Base-by-base conservation (phyloP, 148 eudicot species). In the Amaranthus hypochondriacus region DNA sequence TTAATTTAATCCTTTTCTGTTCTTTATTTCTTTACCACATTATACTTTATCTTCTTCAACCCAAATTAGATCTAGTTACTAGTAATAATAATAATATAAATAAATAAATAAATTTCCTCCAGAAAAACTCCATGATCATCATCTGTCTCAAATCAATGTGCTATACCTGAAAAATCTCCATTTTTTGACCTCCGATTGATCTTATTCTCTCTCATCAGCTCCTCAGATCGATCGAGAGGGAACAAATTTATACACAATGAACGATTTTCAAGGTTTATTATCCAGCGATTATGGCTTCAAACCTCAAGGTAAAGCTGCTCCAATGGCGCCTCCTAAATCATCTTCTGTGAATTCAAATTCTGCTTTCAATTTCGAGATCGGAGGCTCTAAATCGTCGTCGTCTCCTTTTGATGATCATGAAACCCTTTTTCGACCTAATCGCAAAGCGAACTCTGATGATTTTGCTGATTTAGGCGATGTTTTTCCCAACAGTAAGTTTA, bases 271-370 rank as follows among this genome's bases (percentile, higher is more conserved):
- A 18, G 91, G 87, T 56, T 67, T 79, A 50, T 77, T 95, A 28
- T 88, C 92, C 14, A 78, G 88, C 46, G 91, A 90, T 73, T 89
- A 81, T 74, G 99, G 96, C 21, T 81, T 81, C 77, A 82, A 84
- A 62, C 88, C 89, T 60, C 88, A 81, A 56, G 93, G 96, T 10
- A 92, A 92, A 86, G 83, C 97, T 15, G 89, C 86, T 0, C 97
- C 99, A 42, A 95, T 92, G 96, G 85, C 86, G 57, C 71, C 88
- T 10, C 42, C 79, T 46, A 78, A 76, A 68, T 48, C 70, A 2
- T 28, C 69, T 47, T 48, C 51, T 11, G 4, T 80, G n/a, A 67
- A 59, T 51, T 48, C 81, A 9, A 80, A 76, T 56, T 65, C 56
- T 7, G 54, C 72, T 28, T 82, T 78, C 63, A 72, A 82, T 78